Evolutionary conservation across 495 filamentous ascomycete genomes (phyloP).

Genomic region (Trichoderma parareesei): DNA sequence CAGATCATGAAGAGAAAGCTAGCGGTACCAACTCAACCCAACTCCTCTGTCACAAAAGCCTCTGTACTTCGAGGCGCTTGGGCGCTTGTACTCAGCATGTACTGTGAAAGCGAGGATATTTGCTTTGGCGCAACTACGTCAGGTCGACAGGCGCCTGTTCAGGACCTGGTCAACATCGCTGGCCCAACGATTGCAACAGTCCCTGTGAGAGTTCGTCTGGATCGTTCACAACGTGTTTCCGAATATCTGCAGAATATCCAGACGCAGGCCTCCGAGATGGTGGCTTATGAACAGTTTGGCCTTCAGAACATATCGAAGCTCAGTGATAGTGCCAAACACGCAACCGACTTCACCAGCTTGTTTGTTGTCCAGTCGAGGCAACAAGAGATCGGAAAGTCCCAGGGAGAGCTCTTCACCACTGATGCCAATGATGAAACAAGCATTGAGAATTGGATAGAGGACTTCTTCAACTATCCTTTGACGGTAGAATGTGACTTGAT

Average conservation of each 20-base stretch:
- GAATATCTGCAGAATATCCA: neutral
- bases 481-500: constrained; percentile 16
- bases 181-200: constrained; percentile 1
- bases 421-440: neutral
- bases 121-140: constrained; percentile 1
- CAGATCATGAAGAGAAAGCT: neutral
- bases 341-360: neutral
- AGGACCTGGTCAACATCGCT: neutral
- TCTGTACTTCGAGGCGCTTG: neutral
- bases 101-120: neutral
- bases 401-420: neutral
- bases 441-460: neutral
- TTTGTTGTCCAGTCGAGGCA: neutral
- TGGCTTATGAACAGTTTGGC: constrained; percentile 1
- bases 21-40: neutral
- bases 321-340: neutral
- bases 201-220: constrained; percentile 1
- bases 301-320: constrained; percentile 5
- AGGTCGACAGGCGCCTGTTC: constrained; percentile 1
- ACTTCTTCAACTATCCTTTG: constrained; percentile 17
- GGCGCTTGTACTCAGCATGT: neutral
- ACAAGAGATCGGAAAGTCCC: neutral
- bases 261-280: neutral
- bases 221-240: neutral
- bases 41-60: neutral